phyloP scores from a whole-genome alignment of 1,284 basidiomycete species.

The Ustilago hordei region DNA sequence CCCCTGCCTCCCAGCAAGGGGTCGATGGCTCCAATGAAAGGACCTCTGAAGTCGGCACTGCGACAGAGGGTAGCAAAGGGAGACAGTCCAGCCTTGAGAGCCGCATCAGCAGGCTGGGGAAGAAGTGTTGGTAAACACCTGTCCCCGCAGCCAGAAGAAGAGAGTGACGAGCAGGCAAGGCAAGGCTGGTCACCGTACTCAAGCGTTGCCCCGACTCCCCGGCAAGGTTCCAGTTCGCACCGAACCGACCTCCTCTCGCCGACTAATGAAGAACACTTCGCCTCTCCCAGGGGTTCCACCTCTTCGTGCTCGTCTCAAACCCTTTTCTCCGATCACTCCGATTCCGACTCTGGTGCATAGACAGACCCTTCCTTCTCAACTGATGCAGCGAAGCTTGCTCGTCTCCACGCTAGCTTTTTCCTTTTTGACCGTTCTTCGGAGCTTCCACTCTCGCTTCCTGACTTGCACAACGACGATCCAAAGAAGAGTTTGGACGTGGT shows the following conservation, averaged over 20 bases:
- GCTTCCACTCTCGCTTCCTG: constrained; percentile 25
- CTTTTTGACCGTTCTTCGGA: constrained; percentile 22
- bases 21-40: neutral
- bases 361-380: constrained; percentile 10
- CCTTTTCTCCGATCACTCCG: constrained; percentile 22
- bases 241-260: neutral
- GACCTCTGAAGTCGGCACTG: constrained; percentile 28
- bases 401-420: constrained; percentile 37
- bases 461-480: neutral
- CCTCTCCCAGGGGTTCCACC: neutral
- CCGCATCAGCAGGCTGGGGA: neutral
- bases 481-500: neutral
- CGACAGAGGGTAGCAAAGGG: neutral
- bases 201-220: constrained; percentile 24
- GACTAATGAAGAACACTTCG: no score
- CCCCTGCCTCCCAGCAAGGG: constrained; percentile 27
- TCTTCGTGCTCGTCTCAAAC: constrained; percentile 29
- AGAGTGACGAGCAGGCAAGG: constrained; percentile 1
- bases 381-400: constrained; percentile 39
- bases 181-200: constrained; percentile 47
- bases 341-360: constrained; percentile 7
- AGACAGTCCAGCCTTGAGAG: neutral
- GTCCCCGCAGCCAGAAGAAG: constrained; percentile 16
- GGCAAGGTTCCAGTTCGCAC: constrained; percentile 18
- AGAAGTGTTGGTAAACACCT: neutral